phyloP scores from a whole-genome alignment of 148 eudicot genomes.

The Diospyros lotus region DNA sequence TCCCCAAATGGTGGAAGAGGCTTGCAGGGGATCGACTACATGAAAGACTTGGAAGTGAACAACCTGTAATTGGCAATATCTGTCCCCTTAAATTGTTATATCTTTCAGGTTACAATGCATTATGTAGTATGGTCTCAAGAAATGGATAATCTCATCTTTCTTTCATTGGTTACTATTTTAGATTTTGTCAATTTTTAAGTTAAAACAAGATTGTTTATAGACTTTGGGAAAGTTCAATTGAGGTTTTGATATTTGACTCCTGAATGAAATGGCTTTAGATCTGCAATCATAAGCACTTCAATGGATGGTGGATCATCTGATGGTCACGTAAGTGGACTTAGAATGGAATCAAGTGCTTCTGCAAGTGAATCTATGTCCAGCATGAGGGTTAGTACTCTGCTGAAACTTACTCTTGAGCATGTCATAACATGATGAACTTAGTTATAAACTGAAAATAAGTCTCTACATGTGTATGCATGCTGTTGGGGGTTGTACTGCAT shows the following conservation, averaged over 20 bases:
- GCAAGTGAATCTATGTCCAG: constrained; percentile 27
- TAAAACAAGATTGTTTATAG: not conserved
- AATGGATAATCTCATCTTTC: not conserved
- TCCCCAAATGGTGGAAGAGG: too few species aligned
- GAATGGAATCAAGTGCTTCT: constrained; percentile 29
- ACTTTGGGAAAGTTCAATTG: not conserved
- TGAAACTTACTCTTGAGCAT: not conserved
- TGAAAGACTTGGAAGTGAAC: too few species aligned
- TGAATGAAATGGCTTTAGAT: constrained; percentile 43
- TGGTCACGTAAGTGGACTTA: constrained; percentile 22
- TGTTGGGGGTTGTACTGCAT: too few species aligned
- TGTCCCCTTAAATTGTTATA: too few species aligned
- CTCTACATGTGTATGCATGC: not conserved
- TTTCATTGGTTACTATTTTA: not conserved
- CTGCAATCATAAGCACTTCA: constrained; percentile 68
- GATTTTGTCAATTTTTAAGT: not conserved
- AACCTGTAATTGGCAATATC: too few species aligned
- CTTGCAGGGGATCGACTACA: too few species aligned
- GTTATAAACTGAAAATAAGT: not conserved
- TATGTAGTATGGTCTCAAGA: too few species aligned
- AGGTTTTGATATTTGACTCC: not conserved
- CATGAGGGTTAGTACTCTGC: constrained; percentile 45
- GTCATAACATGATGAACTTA: not conserved
- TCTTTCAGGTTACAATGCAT: too few species aligned
- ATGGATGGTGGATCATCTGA: constrained; percentile 46